These are phyloP conservation scores for Thielaviopsis punctulata DNA, from an alignment of 2,329 filamentous ascomycete species.

Conservation along the genomic window DNA sequence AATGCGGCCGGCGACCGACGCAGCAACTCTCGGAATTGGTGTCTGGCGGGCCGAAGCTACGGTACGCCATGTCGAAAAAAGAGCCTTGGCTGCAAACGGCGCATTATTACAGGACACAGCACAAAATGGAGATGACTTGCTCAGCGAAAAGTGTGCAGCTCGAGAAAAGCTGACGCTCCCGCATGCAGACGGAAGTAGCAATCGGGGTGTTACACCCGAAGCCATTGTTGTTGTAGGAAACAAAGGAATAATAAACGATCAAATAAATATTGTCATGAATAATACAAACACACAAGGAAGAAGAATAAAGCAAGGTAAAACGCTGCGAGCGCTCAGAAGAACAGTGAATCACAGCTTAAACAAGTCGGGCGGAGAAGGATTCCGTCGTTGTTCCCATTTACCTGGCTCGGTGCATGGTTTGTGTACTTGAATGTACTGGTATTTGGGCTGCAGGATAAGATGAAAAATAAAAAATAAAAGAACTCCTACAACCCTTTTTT, in stretches of 20 bases:
- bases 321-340: background rate
- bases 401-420: conserved; percentile 5
- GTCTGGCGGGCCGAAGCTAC: background rate
- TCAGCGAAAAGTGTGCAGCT: background rate
- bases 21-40: background rate
- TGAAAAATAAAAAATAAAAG: background rate
- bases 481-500: background rate
- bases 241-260: conserved; percentile 15
- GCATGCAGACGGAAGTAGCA: conserved; percentile 25
- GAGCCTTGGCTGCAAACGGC: background rate
- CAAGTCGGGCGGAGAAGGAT: conserved; percentile 4
- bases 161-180: background rate
- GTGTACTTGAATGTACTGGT: no score
- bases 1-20: background rate
- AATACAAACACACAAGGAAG: conserved; percentile 1
- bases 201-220: conserved; percentile 31
- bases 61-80: conserved; percentile 2
- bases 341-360: background rate
- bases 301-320: background rate
- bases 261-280: conserved; percentile 5
- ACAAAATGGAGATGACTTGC: background rate
- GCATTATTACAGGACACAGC: background rate
- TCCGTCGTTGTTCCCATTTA: conserved; percentile 6
- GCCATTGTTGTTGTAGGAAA: conserved; percentile 27
- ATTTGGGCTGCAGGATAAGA: background rate